These are phyloP conservation scores for Mariannaea sp. DNA, from an alignment of 2,329 filamentous ascomycete genomes.

Conservation along the genomic window DNA sequence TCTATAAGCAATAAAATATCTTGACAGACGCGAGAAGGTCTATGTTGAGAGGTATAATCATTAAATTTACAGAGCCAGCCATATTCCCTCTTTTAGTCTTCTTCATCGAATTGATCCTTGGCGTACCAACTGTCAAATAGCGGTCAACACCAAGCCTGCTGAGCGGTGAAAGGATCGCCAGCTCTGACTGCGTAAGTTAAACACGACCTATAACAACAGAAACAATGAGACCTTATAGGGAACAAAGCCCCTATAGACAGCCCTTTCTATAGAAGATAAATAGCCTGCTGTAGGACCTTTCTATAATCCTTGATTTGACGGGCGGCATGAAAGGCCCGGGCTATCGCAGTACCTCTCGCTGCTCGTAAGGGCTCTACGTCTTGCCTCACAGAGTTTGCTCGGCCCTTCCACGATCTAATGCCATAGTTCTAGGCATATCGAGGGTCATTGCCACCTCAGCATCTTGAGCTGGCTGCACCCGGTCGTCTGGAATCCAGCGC, in stretches of 20 bases:
- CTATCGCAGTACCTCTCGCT: not conserved
- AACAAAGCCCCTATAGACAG: too few relatives aligned
- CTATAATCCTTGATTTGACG: too few relatives aligned
- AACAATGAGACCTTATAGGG: too few relatives aligned
- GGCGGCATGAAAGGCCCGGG: not conserved
- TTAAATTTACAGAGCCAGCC: not conserved
- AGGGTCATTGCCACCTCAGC: not conserved
- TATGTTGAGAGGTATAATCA: not conserved
- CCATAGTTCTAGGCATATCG: not conserved
- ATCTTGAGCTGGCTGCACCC: constrained; percentile 4
- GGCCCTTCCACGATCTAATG: not conserved
- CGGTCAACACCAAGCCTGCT: too few relatives aligned
- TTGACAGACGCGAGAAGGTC: not conserved
- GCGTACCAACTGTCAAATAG: too few relatives aligned
- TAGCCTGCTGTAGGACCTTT: too few relatives aligned
- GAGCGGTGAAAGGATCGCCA: too few relatives aligned
- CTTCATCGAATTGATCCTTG: too few relatives aligned
- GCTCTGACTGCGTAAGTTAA: too few relatives aligned
- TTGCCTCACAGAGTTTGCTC: constrained; percentile 12
- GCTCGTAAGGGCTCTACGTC: not conserved
- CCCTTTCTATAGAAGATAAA: too few relatives aligned
- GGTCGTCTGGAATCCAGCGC: constrained; percentile 22
- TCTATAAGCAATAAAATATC: not conserved
- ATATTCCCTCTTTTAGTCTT: not conserved
- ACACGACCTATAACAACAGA: too few relatives aligned